phyloP scores from a whole-genome alignment of 495 filamentous ascomycete genomes.

The Pyrenula massariospora region DNA sequence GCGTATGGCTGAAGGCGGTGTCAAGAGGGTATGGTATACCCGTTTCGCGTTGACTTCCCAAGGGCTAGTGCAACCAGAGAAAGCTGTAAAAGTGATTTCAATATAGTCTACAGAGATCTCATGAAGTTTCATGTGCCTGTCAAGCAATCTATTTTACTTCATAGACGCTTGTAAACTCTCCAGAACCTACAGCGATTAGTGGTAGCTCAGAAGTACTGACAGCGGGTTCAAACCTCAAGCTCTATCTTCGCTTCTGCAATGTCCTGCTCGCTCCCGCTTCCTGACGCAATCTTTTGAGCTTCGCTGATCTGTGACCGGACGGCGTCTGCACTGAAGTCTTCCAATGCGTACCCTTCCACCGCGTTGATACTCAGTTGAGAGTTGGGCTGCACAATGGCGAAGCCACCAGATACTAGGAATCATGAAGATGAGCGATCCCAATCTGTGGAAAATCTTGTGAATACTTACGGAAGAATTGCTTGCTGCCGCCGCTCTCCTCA shows the following conservation, averaged over 20 bases:
- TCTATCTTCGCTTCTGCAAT: constrained; percentile 98
- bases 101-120: background rate
- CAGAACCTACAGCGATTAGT: constrained; percentile 39
- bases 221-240: constrained; percentile 61
- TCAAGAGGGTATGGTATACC: background rate
- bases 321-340: constrained; percentile 87
- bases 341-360: constrained; percentile 84
- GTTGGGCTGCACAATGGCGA: constrained; percentile 91
- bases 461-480: constrained; percentile 94
- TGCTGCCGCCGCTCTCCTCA: constrained; percentile 84
- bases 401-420: constrained; percentile 78
- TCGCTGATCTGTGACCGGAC: constrained; percentile 74
- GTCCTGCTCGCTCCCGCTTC: constrained; percentile 90
- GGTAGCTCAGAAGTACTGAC: constrained; percentile 6
- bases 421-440: background rate
- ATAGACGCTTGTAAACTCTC: constrained; percentile 65
- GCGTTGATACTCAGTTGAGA: constrained; percentile 95
- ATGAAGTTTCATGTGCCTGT: background rate
- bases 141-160: constrained; percentile 41
- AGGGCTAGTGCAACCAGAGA: background rate
- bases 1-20: too few relatives aligned
- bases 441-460: background rate
- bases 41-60: background rate
- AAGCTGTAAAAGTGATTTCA: background rate
- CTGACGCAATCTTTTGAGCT: constrained; percentile 86